phyloP scores from a whole-genome alignment of 164 flowering plant genomes.

The Brasenia schreberi region DNA sequence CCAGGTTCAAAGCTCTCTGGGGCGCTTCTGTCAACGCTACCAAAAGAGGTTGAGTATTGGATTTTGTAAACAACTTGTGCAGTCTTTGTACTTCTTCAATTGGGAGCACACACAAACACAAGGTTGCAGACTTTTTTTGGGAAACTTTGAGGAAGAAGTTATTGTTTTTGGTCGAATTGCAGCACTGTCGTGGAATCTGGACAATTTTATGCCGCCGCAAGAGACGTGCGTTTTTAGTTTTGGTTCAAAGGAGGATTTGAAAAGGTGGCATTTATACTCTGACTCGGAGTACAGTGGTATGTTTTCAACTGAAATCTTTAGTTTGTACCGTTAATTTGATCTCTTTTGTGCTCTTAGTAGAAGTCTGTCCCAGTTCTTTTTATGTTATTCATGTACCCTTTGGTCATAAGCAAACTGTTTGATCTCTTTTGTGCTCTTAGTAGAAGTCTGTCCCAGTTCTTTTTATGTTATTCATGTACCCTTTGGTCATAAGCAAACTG shows the following conservation, averaged over 20 bases:
- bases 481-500: too few species aligned
- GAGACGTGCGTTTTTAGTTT: slow-evolving; percentile 62
- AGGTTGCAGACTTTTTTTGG: not conserved
- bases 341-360: too few species aligned
- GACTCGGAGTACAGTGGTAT: slow-evolving; percentile 97
- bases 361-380: too few species aligned
- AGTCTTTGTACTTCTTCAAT: not conserved
- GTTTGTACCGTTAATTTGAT: too few species aligned
- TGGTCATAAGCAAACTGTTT: too few species aligned
- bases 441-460: too few species aligned
- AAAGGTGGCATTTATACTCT: slow-evolving; percentile 91
- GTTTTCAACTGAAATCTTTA: not conserved
- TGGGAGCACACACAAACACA: not conserved
- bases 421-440: too few species aligned
- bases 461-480: too few species aligned
- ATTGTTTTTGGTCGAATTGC: slow-evolving; percentile 5
- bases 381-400: too few species aligned
- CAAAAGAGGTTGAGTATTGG: slow-evolving; percentile 37
- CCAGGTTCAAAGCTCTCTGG: slow-evolving; percentile 61
- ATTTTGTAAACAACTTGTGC: not conserved
- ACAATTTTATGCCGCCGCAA: slow-evolving; percentile 62
- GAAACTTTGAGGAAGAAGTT: not conserved
- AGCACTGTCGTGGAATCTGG: slow-evolving; percentile 72
- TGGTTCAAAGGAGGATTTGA: slow-evolving; percentile 73
- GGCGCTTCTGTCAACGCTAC: slow-evolving; percentile 82